Evolutionary conservation across 768 basidiomycete genomes (phyloP), one percentile per base, ranked within the genome.

Genomic region (Clavulina sp.): DNA sequence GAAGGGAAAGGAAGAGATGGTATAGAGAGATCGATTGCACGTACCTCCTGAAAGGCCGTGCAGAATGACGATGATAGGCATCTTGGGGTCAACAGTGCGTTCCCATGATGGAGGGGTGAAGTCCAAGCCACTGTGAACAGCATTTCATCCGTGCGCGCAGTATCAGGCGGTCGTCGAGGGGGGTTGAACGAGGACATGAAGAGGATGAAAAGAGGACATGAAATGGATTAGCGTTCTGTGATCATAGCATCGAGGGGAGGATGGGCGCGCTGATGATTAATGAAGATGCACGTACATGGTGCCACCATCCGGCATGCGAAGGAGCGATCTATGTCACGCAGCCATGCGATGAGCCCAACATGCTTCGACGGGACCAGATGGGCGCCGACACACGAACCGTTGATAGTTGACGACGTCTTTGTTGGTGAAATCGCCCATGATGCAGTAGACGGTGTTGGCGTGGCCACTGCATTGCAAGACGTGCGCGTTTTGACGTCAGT

Each of bases 1-100:
- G 36, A 38, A 38, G 13, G 46, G 26, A 18, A 24, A 41, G 49
- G 13, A 16, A 32, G 18, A 4, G 40, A n/a, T 40, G n/a, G 46
- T 4, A 23, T 18, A 3, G 13, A n/a, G 16, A 36, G 13, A 5
- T 19, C 33, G 51, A 41, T 18, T 5, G 23, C 28, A 41, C 63
- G 38, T 52, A 66, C 72, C 72, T 55, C 73, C 73, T 4, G 70
- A 66, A 23, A 73, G 59, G 3, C 72, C 72, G 53, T 74, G 73
- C 36, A 68, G 57, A 4, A 65, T 61, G 13, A 71, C 62, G 34
- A 70, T 60, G 31, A 70, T 65, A 0, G 75, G 74, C 4, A 69
- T 50, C 7, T 44, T 65, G 53, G 68, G 66, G 19, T 68, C 63
- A n/a, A 60, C 56, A 2, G 68, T 57, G 23, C 54, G 52, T 6